A percentile compares a stretch with the other conserved stretches of the same genome.
These are phyloP conservation scores for Aspergillus novoparasiticus DNA, from an alignment of 2,329 filamentous ascomycete species.

Conservation along the genomic window DNA sequence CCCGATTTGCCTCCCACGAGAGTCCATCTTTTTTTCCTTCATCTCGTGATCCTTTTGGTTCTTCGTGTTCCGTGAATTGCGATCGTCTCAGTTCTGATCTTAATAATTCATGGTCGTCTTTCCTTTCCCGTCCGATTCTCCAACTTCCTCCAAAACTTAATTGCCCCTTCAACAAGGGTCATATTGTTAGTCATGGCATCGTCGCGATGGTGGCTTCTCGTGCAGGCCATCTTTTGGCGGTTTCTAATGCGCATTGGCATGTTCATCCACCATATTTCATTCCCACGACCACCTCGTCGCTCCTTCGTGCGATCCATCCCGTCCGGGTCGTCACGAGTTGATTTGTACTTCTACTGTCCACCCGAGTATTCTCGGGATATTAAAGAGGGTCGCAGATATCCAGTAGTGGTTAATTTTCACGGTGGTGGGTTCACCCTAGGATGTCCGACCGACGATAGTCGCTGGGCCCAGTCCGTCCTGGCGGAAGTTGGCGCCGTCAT, in stretches of 20 bases:
- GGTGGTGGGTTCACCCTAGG: slow-evolving; percentile 66
- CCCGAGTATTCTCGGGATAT: slow-evolving; percentile 35
- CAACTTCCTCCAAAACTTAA: not conserved
- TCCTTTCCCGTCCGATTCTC: not conserved
- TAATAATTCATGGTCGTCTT: not conserved
- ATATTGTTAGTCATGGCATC: slow-evolving; percentile 26
- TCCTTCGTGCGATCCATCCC: slow-evolving; percentile 61
- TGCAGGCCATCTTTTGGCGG: slow-evolving; percentile 68
- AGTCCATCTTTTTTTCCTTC: not conserved
- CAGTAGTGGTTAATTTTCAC: slow-evolving; percentile 65
- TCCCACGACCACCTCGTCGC: slow-evolving; percentile 62
- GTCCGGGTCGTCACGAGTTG: slow-evolving; percentile 53
- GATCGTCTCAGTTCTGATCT: not conserved
- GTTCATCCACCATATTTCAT: slow-evolving; percentile 65
- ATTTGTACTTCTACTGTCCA: slow-evolving; percentile 65
- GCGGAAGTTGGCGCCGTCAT: slow-evolving; percentile 59
- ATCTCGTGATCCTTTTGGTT: not conserved
- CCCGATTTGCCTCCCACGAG: not conserved
- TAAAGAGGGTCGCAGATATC: slow-evolving; percentile 50
- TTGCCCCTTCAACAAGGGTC: not conserved
- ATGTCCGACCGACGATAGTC: slow-evolving; percentile 60
- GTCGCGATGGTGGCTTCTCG: slow-evolving; percentile 61
- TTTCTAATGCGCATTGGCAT: slow-evolving; percentile 70
- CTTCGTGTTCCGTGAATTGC: not conserved
- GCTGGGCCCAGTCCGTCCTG: slow-evolving; percentile 61